Evolutionary conservation across 768 basidiomycete genomes (phyloP).

Genomic region (Suillus alpinus): DNA sequence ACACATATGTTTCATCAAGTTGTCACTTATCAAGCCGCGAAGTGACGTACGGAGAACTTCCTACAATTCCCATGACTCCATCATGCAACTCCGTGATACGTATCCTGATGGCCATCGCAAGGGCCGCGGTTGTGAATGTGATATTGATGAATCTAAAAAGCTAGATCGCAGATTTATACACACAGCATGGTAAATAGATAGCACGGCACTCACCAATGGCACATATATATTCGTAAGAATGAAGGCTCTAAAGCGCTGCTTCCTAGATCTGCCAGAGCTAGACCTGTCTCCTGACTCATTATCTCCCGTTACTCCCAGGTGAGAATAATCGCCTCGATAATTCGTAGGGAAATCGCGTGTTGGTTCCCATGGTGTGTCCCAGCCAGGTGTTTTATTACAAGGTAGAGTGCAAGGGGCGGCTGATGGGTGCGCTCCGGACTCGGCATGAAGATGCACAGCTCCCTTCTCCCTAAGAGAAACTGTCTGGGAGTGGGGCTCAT

Average conservation of each 20-base stretch:
- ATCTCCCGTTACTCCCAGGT: constrained; percentile 13
- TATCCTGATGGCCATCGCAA: constrained; percentile 78
- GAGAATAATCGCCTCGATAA: constrained; percentile 14
- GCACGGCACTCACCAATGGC: constrained; percentile 56
- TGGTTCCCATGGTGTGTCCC: constrained; percentile 60
- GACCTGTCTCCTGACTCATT: constrained; percentile 29
- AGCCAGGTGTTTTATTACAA: constrained; percentile 58
- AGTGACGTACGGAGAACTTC: constrained; percentile 71
- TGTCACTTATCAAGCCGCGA: background rate
- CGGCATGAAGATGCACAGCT: background rate
- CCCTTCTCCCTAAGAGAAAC: background rate
- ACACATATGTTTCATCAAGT: background rate
- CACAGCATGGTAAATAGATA: constrained; percentile 1
- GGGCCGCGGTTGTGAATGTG: constrained; percentile 72
- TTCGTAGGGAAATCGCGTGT: constrained; percentile 11
- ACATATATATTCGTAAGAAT: constrained; percentile 75
- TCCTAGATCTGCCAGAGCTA: constrained; percentile 29
- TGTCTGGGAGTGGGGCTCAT: background rate
- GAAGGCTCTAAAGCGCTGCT: constrained; percentile 58
- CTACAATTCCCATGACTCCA: constrained; percentile 65
- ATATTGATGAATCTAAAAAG: constrained; percentile 85
- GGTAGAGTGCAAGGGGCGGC: constrained; percentile 46
- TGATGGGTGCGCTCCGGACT: constrained; percentile 22
- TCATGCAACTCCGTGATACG: constrained; percentile 52
- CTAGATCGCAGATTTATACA: constrained; percentile 36